phyloP scores from a whole-genome alignment of 2,329 filamentous ascomycete genomes.

The Sporothrix luriei region DNA sequence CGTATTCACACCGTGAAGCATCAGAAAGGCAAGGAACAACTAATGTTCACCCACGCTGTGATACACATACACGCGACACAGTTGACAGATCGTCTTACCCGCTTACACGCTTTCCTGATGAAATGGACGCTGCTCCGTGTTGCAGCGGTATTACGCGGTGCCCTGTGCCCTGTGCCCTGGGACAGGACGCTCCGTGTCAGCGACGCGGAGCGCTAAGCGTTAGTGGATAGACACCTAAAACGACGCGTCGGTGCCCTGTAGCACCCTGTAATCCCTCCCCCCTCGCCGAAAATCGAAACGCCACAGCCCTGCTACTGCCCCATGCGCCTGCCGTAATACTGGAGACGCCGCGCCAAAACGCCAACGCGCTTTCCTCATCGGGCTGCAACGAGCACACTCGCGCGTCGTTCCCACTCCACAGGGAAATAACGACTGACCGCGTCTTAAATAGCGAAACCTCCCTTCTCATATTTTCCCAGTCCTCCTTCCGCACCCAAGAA shows the following conservation, averaged over 20 bases:
- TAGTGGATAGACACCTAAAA: constrained; percentile 21
- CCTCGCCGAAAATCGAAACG: background rate
- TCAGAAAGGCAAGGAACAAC: background rate
- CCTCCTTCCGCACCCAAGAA: constrained; percentile 19
- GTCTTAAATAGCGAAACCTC: constrained; percentile 35
- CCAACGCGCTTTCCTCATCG: constrained; percentile 35
- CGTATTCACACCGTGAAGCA: background rate
- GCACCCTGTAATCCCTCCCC: background rate
- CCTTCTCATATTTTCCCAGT: constrained; percentile 31
- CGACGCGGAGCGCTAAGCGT: constrained; percentile 18
- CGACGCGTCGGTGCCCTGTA: constrained; percentile 30
- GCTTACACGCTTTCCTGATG: constrained; percentile 14
- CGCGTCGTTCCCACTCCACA: constrained; percentile 37
- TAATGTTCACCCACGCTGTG: background rate
- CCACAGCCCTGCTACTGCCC: constrained; percentile 7
- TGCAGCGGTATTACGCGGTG: constrained; percentile 30
- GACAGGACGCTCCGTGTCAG: too few species aligned
- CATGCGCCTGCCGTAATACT: constrained; percentile 23
- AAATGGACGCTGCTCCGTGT: constrained; percentile 1
- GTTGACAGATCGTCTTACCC: background rate
- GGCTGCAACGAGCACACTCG: constrained; percentile 24
- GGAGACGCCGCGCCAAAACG: constrained; percentile 35
- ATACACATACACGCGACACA: constrained; percentile 23
- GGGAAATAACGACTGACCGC: constrained; percentile 35
- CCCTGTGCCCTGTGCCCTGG: too few species aligned